These are phyloP conservation scores for Agrocybe praecox DNA, from an alignment of 768 basidiomycete species.

Conservation along the genomic window DNA sequence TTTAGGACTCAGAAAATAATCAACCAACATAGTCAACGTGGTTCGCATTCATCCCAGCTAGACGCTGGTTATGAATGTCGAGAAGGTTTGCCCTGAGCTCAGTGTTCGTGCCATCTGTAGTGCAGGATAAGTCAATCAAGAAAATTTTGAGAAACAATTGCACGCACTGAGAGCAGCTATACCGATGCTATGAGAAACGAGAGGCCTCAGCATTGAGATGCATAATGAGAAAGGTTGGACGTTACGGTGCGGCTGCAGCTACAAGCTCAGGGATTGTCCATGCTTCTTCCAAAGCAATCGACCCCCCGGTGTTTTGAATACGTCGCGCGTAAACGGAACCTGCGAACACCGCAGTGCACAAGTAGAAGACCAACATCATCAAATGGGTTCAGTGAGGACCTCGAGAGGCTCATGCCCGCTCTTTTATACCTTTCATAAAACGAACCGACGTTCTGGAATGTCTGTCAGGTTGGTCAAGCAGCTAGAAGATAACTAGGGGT, in stretches of 20 bases:
- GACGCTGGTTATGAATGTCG: constrained; percentile 40
- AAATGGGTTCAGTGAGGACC: too few relatives aligned
- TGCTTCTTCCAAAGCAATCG: constrained; percentile 42
- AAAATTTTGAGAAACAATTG: too few relatives aligned
- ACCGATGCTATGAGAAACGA: neutral
- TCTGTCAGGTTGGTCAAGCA: too few relatives aligned
- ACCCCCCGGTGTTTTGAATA: constrained; percentile 37
- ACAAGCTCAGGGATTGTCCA: constrained; percentile 38
- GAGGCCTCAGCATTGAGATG: neutral
- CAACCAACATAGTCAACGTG: constrained; percentile 36
- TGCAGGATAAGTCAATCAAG: neutral
- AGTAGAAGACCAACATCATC: neutral
- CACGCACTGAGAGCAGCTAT: constrained; percentile 5
- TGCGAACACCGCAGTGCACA: neutral
- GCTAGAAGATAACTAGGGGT: too few relatives aligned
- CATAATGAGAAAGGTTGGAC: neutral
- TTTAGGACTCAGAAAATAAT: too few relatives aligned
- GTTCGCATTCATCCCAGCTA: constrained; percentile 37
- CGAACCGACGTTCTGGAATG: too few relatives aligned
- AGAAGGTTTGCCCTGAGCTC: constrained; percentile 35
- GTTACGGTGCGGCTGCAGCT: constrained; percentile 22
- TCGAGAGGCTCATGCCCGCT: too few relatives aligned
- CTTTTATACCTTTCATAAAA: too few relatives aligned
- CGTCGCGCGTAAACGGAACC: constrained; percentile 5
- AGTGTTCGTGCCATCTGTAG: constrained; percentile 30